Conservation (phyloP, 257 asterid genomes). For the Gardenia jasminoides region DNA sequence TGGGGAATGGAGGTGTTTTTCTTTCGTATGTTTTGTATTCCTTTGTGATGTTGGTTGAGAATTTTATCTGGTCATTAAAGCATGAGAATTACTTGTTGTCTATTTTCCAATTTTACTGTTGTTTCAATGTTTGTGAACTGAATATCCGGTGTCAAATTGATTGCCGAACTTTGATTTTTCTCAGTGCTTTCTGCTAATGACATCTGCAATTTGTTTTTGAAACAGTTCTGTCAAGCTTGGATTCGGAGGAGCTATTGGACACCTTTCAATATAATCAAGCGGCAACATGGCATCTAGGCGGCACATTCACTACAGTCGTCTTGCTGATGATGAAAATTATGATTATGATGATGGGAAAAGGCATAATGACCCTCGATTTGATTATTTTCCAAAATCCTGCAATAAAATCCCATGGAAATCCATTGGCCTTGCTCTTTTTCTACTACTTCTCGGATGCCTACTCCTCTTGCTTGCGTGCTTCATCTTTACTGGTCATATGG, state of each 20-base stretch:
- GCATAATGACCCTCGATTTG: conserved; percentile 64
- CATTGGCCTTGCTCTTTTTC: conserved; percentile 64
- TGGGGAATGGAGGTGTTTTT: not conserved
- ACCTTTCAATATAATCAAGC: not conserved
- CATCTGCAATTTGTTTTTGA: not conserved
- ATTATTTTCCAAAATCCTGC: conserved; percentile 57
- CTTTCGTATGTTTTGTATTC: not conserved
- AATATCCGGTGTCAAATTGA: not conserved
- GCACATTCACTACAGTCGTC: conserved; percentile 55
- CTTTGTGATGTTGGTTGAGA: not conserved
- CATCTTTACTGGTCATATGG: conserved; percentile 84
- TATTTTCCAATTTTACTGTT: too few species aligned
- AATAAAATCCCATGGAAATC: conserved; percentile 85
- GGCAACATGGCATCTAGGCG: conserved; percentile 60
- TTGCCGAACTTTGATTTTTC: not conserved
- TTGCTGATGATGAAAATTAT: conserved; percentile 38
- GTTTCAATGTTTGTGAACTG: not conserved
- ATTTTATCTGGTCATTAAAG: not conserved
- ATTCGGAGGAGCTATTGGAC: not conserved
- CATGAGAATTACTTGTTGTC: not conserved
- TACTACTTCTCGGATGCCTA: conserved; percentile 71
- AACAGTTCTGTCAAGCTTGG: not conserved
- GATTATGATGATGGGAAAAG: conserved; percentile 38
- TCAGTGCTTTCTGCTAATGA: not conserved
- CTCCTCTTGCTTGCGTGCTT: conserved; percentile 62